Percentiles rank a stretch among this genome's conserved stretches.
Evolutionary conservation across 1,139 yeast genomes (phyloP).

Genomic region (Debaryomyces robertsiae): DNA sequence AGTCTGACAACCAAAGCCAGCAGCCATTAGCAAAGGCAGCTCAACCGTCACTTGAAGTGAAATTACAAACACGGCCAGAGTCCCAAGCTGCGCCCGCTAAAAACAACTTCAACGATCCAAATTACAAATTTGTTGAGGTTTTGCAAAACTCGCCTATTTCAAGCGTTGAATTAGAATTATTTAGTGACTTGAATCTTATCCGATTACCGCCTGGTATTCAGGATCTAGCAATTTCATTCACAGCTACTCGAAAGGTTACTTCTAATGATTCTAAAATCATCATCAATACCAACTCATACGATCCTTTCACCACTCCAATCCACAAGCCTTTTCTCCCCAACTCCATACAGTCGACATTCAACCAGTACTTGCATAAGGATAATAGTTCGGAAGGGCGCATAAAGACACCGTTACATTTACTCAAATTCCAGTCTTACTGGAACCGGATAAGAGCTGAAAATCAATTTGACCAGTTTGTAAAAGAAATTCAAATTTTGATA

Average conservation of each 20-base stretch:
- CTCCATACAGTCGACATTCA: slow-evolving; percentile 27
- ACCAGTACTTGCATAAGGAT: slow-evolving; percentile 17
- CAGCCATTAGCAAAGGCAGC: neutral
- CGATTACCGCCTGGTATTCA: slow-evolving; percentile 74
- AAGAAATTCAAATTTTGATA: slow-evolving; percentile 32
- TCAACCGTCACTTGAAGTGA: slow-evolving; percentile 5
- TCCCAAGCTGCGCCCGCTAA: too few species aligned
- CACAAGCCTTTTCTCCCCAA: slow-evolving; percentile 44
- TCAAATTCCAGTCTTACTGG: slow-evolving; percentile 49
- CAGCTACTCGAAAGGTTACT: slow-evolving; percentile 40
- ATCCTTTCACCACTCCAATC: slow-evolving; percentile 36
- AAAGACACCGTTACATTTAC: slow-evolving; percentile 41
- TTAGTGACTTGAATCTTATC: slow-evolving; percentile 45
- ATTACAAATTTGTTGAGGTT: slow-evolving; percentile 29
- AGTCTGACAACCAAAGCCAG: neutral
- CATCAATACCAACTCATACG: slow-evolving; percentile 26
- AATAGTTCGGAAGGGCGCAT: slow-evolving; percentile 17
- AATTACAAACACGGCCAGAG: neutral
- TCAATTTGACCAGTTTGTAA: slow-evolving; percentile 37
- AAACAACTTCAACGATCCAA: slow-evolving; percentile 14
- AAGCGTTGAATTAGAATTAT: slow-evolving; percentile 35
- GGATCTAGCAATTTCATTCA: slow-evolving; percentile 57
- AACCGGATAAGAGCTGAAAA: slow-evolving; percentile 48
- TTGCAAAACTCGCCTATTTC: slow-evolving; percentile 36
- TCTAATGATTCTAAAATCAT: slow-evolving; percentile 28